A percentile compares a stretch with the other conserved stretches of the same genome.
phyloP scores from a whole-genome alignment of 2,329 filamentous ascomycete species.

The Colletotrichum plurivorum region DNA sequence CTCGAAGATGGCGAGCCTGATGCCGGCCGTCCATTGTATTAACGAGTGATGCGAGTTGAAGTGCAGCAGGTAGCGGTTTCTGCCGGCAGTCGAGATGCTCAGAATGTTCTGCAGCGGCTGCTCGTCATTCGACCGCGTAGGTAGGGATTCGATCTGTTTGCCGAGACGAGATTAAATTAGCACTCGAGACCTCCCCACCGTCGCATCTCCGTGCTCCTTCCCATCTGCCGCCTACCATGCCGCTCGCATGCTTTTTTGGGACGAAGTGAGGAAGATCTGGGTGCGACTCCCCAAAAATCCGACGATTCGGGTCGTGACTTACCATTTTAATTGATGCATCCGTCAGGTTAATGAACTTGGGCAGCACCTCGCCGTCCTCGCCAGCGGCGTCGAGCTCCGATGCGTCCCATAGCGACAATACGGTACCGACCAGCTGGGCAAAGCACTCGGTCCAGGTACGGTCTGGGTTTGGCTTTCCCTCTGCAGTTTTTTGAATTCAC shows the following conservation, averaged over 20 bases:
- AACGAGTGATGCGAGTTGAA: constrained; percentile 96
- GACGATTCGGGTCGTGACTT: constrained; percentile 45
- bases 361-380: constrained; percentile 86
- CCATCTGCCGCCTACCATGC: background rate
- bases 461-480: constrained; percentile 88
- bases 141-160: constrained; percentile 85
- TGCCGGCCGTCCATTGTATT: constrained; percentile 95
- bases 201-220: constrained; percentile 1
- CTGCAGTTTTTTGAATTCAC: constrained; percentile 59
- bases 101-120: constrained; percentile 94
- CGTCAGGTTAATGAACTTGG: constrained; percentile 95
- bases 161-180: constrained; percentile 32
- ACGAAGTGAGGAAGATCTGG: background rate
- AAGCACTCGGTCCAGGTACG: constrained; percentile 97
- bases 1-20: constrained; percentile 94
- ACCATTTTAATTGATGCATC: constrained; percentile 99
- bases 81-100: constrained; percentile 94
- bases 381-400: constrained; percentile 90
- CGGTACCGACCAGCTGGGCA: constrained; percentile 94
- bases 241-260: too few species aligned
- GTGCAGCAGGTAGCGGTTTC: constrained; percentile 94
- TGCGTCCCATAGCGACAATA: constrained; percentile 96
- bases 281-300: constrained; percentile 14
- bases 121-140: constrained; percentile 82
- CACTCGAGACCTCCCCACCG: constrained; percentile 21